Conservation (phyloP, 441 rosid species). For the Aquilaria agallochum region DNA sequence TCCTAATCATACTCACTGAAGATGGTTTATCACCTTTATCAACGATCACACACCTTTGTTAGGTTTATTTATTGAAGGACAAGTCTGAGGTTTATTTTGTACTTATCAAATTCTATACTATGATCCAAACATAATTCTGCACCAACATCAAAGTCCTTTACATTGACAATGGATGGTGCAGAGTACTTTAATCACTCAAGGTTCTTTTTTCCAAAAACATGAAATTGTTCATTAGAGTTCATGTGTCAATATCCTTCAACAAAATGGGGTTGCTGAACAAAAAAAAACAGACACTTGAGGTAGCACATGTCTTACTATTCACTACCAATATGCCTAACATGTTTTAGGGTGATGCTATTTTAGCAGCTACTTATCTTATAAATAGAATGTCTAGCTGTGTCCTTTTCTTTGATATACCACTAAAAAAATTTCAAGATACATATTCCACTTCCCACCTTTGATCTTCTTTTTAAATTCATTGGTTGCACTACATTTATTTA, state of each 20-base stretch:
- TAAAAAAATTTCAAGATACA: background rate
- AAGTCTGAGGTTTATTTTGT: too few species aligned
- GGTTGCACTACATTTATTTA: background rate
- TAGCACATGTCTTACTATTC: too few species aligned
- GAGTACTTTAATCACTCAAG: background rate
- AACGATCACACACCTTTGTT: background rate
- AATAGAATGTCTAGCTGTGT: background rate
- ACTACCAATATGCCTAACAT: too few species aligned
- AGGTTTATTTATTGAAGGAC: background rate
- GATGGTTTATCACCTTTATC: too few species aligned
- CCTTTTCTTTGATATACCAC: background rate
- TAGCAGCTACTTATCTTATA: background rate
- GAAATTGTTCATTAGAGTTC: background rate
- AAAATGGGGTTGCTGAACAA: background rate
- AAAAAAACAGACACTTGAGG: too few species aligned
- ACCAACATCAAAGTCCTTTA: too few species aligned
- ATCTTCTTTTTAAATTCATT: background rate
- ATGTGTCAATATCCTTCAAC: background rate
- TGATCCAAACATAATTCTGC: too few species aligned
- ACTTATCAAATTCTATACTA: too few species aligned
- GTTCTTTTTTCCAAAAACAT: background rate
- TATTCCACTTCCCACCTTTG: background rate
- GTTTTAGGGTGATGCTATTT: background rate
- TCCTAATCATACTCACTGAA: too few species aligned
- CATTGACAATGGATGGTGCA: background rate